Percentiles rank a stretch among this genome's conserved stretches.
Conservation (phyloP, 495 filamentous ascomycete genomes). For the Schizothecium vesticola region DNA sequence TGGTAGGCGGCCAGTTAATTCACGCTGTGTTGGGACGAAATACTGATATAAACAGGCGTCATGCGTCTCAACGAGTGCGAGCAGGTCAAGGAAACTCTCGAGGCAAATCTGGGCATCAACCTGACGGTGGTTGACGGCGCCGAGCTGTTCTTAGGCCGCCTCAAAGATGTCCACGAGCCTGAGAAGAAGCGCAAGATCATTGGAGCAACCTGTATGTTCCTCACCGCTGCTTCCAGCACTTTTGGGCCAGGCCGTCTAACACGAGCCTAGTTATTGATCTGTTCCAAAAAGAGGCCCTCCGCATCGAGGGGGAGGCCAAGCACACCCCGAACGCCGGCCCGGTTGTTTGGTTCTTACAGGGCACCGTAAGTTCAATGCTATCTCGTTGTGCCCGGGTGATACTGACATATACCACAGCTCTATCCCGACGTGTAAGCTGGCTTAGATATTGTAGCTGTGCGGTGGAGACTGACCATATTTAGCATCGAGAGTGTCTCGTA, state of each 20-base stretch:
- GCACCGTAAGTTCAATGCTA: slow-evolving; percentile 17
- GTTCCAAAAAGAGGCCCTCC: slow-evolving; percentile 74
- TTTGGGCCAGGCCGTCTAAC: slow-evolving; percentile 3
- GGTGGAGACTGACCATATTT: not conserved
- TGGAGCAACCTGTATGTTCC: slow-evolving; percentile 32
- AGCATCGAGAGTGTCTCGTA: slow-evolving; percentile 11
- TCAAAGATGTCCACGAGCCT: slow-evolving; percentile 74
- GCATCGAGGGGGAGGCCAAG: slow-evolving; percentile 64
- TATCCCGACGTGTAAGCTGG: slow-evolving; percentile 34
- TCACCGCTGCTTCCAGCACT: not conserved
- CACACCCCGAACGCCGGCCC: slow-evolving; percentile 42
- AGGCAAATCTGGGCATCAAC: slow-evolving; percentile 77
- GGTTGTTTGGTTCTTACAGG: slow-evolving; percentile 27
- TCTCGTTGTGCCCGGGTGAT: not conserved
- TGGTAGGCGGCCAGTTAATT: slow-evolving; percentile 13
- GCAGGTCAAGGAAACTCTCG: slow-evolving; percentile 69
- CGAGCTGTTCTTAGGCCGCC: slow-evolving; percentile 63
- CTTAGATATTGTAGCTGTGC: not conserved
- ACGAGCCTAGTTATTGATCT: slow-evolving; percentile 62
- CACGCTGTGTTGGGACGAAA: not conserved
- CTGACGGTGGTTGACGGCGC: slow-evolving; percentile 81
- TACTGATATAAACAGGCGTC: slow-evolving; percentile 44
- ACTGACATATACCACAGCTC: slow-evolving; percentile 14
- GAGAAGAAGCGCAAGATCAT: slow-evolving; percentile 95
- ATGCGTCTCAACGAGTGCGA: slow-evolving; percentile 83